These are phyloP conservation scores for Botrytis medusae DNA, from an alignment of 2,329 filamentous ascomycete genomes.

Conservation along the genomic window DNA sequence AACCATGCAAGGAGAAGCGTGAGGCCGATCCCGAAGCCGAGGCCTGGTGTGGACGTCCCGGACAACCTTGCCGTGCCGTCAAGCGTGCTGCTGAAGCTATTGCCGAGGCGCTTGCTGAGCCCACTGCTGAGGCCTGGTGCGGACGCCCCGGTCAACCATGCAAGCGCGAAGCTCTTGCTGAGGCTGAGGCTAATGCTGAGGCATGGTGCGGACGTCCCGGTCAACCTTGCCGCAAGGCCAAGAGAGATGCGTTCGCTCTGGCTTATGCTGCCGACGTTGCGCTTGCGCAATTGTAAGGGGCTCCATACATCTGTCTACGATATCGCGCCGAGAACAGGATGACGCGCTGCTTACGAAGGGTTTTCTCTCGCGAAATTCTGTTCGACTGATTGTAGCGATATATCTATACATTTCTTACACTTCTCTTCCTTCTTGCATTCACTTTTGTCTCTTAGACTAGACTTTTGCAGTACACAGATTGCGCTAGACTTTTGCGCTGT, in stretches of 20 bases:
- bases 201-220: constrained; percentile 27
- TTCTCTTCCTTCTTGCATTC: not conserved
- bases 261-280: constrained; percentile 26
- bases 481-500: constrained; percentile 8
- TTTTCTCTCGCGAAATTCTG: not conserved
- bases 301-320: not conserved
- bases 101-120: constrained; percentile 29
- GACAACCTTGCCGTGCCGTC: constrained; percentile 21
- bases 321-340: not conserved
- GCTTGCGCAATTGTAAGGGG: constrained; percentile 23
- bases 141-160: constrained; percentile 27
- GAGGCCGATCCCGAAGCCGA: constrained; percentile 26
- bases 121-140: constrained; percentile 31
- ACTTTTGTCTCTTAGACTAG: not conserved
- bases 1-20: constrained; percentile 29
- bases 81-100: constrained; percentile 22
- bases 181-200: constrained; percentile 25
- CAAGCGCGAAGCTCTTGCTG: constrained; percentile 28
- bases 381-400: not conserved
- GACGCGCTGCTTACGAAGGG: not conserved
- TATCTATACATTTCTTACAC: not conserved
- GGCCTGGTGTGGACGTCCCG: constrained; percentile 11
- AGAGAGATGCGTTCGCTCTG: constrained; percentile 24
- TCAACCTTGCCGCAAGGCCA: constrained; percentile 30
- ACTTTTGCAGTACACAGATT: not conserved